Percentiles rank a stretch among this genome's conserved stretches.
phyloP scores from a whole-genome alignment of 2,329 filamentous ascomycete genomes.

The Pyrenochaeta sp. region DNA sequence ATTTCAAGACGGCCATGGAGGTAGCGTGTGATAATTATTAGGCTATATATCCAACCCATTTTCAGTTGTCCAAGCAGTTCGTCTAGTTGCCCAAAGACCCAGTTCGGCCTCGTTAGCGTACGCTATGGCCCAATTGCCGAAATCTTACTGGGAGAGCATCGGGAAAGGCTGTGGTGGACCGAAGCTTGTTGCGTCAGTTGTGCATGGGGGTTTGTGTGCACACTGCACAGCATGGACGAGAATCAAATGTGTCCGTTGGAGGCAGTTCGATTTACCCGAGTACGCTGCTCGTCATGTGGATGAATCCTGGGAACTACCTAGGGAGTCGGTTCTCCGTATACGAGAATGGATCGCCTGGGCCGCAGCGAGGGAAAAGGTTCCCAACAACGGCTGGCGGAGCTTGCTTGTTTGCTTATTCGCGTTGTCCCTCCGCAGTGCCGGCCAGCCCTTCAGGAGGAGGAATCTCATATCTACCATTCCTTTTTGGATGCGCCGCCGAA shows the following conservation, averaged over 20 bases:
- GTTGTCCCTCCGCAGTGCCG: background rate
- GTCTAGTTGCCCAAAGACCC: slow-evolving; percentile 6
- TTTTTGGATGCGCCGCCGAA: slow-evolving; percentile 16
- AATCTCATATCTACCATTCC: slow-evolving; percentile 6
- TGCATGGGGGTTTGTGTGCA: slow-evolving; percentile 20
- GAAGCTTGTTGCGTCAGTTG: slow-evolving; percentile 24
- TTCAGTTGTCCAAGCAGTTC: background rate
- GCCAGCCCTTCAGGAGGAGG: slow-evolving; percentile 6
- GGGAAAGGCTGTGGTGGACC: slow-evolving; percentile 22
- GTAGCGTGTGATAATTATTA: background rate
- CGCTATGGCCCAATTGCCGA: slow-evolving; percentile 19
- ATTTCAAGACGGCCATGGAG: background rate
- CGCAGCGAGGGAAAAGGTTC: background rate
- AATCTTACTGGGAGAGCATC: slow-evolving; percentile 12
- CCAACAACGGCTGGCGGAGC: background rate
- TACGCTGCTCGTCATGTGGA: background rate
- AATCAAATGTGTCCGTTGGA: slow-evolving; percentile 13
- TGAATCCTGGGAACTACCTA: background rate
- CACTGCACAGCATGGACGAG: slow-evolving; percentile 5
- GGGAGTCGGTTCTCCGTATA: slow-evolving; percentile 1
- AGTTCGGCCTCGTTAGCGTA: slow-evolving; percentile 2
- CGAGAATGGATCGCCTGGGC: background rate
- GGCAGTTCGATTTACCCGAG: slow-evolving; percentile 2
- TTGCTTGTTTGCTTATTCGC: slow-evolving; percentile 7
- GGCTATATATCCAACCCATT: slow-evolving; percentile 2